Evolutionary conservation across 1,284 basidiomycete genomes (phyloP).

Genomic region (Lentinula novae-zelandiae): DNA sequence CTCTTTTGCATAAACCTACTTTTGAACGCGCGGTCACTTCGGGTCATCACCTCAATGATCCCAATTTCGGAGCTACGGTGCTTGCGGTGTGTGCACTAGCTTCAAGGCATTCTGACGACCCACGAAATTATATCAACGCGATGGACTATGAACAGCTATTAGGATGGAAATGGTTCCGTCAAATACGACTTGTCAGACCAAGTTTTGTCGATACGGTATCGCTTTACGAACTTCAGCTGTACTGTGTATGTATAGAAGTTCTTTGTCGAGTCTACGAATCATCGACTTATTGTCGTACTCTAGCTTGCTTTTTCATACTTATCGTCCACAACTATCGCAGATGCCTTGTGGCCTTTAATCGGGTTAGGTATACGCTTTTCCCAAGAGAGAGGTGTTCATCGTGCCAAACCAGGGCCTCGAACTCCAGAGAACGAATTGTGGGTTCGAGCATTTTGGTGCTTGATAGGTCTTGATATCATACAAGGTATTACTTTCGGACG

Average conservation of each 20-base stretch:
- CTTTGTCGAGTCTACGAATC: background rate
- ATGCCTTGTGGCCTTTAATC: constrained; percentile 39
- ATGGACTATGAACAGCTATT: constrained; percentile 22
- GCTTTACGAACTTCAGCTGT: constrained; percentile 41
- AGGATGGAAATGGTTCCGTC: constrained; percentile 42
- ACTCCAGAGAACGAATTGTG: constrained; percentile 42
- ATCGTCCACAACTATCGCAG: constrained; percentile 22
- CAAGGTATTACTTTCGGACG: constrained; percentile 44
- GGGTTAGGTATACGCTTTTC: constrained; percentile 42
- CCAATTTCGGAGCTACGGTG: constrained; percentile 42
- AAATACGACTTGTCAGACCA: constrained; percentile 33
- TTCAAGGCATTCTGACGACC: constrained; percentile 41
- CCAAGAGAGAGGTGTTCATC: constrained; percentile 31
- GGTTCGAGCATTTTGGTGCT: constrained; percentile 48
- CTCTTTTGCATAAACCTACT: constrained; percentile 43
- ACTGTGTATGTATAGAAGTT: constrained; percentile 13
- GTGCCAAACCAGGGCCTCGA: constrained; percentile 2
- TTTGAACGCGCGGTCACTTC: constrained; percentile 39
- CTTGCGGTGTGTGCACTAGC: constrained; percentile 49
- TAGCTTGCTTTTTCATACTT: constrained; percentile 7
- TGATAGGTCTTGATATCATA: constrained; percentile 30
- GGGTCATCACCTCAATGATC: constrained; percentile 34
- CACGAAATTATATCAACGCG: constrained; percentile 30
- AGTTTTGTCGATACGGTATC: constrained; percentile 35
- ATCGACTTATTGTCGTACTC: background rate